Base-by-base conservation (phyloP, 2,329 filamentous ascomycete genomes). In the Endothia cerciana region DNA sequence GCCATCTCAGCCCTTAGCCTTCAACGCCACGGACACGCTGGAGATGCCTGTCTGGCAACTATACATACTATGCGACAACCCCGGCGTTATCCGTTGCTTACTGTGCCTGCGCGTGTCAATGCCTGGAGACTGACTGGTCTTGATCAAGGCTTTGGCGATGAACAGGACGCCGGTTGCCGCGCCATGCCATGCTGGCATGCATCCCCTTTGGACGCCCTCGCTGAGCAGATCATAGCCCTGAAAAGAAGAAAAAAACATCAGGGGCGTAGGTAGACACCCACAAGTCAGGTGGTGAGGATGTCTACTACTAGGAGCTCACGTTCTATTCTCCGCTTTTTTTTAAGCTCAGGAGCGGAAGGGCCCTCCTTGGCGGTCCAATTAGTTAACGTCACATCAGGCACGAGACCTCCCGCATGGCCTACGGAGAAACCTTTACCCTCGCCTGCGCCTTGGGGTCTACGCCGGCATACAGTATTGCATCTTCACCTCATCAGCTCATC, bases 291-390 rank as follows among this genome's bases (percentile, higher is more conserved):
- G 10, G 25, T 51, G 25, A 51, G 17, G 47, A 51, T 51, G 5
- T 4, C 47, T n/a, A n/a, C n/a, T n/a, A n/a, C n/a, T n/a, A n/a
- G n/a, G n/a, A n/a, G n/a, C n/a, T n/a, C n/a, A n/a, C 25, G 40
- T 58, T 57, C 41, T n/a, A 3, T 5, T 60, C 57, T 47, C 64
- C 64, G 53, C 64, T 65, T 65, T 65, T 65, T 65, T 65, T 65
- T 65, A 65, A 58, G 53, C 64, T 65, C 56, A 33, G 41, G 59
- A 7, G 2, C 13, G 25, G 25, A 28, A 4, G 25, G 25, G 28
- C 19, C 28, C n/a, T 3, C 22, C 49, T 53, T 53, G 49, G 49
- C 49, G 15, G 25, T 10, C 19, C 28, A 45, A 60, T 47, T 4
- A 10, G 22, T 13, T 36, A 28, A 60, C 38, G 36, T 59, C 56